Evolutionary conservation across 345 rosid species (phyloP).

Genomic region (Chamaenerion angustifolium): DNA sequence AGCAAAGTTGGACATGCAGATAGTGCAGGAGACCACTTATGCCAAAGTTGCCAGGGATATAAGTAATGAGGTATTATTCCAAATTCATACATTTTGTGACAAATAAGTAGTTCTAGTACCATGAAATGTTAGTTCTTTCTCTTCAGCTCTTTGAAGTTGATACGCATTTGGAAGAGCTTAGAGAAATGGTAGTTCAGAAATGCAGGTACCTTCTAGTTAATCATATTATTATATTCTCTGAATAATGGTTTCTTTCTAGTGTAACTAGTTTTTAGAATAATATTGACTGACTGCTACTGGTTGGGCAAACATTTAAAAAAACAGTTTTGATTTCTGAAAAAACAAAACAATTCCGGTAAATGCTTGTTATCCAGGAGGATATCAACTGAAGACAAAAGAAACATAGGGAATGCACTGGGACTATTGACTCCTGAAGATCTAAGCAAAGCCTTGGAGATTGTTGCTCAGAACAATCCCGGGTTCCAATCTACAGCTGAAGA

Average conservation of each 20-base stretch:
- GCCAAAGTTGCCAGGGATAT: slow-evolving; percentile 55
- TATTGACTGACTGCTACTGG: too few relatives aligned
- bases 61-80: slow-evolving; percentile 35
- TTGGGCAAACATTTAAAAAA: too few relatives aligned
- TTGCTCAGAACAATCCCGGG: slow-evolving; percentile 48
- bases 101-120: not conserved
- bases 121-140: not conserved
- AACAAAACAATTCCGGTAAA: too few relatives aligned
- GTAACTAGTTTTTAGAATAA: not conserved
- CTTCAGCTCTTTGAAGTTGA: slow-evolving; percentile 55
- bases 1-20: slow-evolving; percentile 42
- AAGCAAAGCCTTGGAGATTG: slow-evolving; percentile 53
- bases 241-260: not conserved
- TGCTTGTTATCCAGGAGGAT: slow-evolving; percentile 31
- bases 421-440: slow-evolving; percentile 58
- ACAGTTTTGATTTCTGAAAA: too few relatives aligned
- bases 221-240: not conserved
- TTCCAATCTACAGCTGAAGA: slow-evolving; percentile 48
- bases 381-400: slow-evolving; percentile 57
- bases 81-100: too few relatives aligned
- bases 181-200: slow-evolving; percentile 41
- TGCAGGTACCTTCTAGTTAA: slow-evolving; percentile 32
- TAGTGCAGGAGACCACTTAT: slow-evolving; percentile 55
- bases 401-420: slow-evolving; percentile 40
- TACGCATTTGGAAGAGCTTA: slow-evolving; percentile 52